Evolutionary conservation across 345 rosid genomes (phyloP).

Genomic region (Diplotaxis tenuifolia): DNA sequence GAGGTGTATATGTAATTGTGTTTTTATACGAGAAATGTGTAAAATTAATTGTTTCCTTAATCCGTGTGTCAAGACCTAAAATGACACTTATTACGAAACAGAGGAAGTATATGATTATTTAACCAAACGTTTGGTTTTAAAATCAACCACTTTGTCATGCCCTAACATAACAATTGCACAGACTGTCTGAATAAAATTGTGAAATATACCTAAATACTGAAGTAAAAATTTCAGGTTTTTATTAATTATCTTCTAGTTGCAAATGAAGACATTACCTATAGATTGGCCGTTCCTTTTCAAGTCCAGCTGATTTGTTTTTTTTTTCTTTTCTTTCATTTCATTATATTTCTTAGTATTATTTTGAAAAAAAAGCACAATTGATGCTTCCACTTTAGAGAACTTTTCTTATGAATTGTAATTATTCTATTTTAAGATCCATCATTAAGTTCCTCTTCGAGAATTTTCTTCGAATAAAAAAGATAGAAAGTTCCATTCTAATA

Average conservation of each 20-base stretch:
- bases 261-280: background rate
- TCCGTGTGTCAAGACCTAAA: too few species aligned
- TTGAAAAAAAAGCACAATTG: slow-evolving; percentile 29
- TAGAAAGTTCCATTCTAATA: background rate
- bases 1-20: too few species aligned
- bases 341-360: background rate
- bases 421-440: slow-evolving; percentile 20
- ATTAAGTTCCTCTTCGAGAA: slow-evolving; percentile 20
- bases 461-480: background rate
- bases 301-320: background rate
- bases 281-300: background rate
- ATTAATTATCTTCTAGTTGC: background rate
- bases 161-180: background rate
- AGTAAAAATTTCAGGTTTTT: background rate
- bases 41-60: too few species aligned
- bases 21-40: too few species aligned
- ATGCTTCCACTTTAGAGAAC: slow-evolving; percentile 51
- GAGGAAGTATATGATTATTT: too few species aligned
- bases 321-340: background rate
- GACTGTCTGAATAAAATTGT: background rate
- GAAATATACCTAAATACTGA: background rate
- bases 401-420: slow-evolving; percentile 45
- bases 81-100: too few species aligned
- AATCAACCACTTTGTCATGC: too few species aligned
- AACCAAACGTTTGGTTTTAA: too few species aligned